Conservation (phyloP, 2,329 filamentous ascomycete species). For the Davidsoniella eucalypti region DNA sequence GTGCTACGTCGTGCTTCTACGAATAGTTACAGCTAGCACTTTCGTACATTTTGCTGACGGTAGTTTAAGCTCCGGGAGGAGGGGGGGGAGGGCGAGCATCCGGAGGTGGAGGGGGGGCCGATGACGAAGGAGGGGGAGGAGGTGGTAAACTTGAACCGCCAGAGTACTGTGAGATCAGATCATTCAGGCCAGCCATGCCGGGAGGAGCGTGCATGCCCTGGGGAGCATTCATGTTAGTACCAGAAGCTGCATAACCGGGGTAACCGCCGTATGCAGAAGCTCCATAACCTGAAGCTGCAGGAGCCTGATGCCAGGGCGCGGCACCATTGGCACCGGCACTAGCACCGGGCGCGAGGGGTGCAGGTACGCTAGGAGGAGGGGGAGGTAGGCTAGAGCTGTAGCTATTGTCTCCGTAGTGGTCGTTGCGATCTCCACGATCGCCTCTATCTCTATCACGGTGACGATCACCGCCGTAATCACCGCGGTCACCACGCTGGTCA, state of each 20-base stretch:
- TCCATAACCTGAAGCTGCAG: constrained; percentile 2
- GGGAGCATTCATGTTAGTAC: constrained; percentile 23
- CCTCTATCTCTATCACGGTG: constrained; percentile 13
- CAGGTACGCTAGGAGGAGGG: constrained; percentile 13
- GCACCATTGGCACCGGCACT: constrained; percentile 14
- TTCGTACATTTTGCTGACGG: too few relatives aligned
- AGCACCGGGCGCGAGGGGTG: constrained; percentile 22
- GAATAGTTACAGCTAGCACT: too few relatives aligned
- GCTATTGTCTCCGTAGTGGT: constrained; percentile 14
- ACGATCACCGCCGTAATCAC: constrained; percentile 17
- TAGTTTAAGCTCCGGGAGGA: constrained; percentile 33
- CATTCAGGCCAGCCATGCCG: constrained; percentile 35
- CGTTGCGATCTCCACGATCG: constrained; percentile 16
- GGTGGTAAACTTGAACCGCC: constrained; percentile 33
- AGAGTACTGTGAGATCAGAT: constrained; percentile 51
- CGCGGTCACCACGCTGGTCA: constrained; percentile 7
- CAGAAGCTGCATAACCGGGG: constrained; percentile 35
- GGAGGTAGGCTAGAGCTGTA: constrained; percentile 13
- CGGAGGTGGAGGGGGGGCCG: constrained; percentile 40
- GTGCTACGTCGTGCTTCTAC: too few relatives aligned
- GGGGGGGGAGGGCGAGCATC: constrained; percentile 47
- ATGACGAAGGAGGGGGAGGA: constrained; percentile 36
- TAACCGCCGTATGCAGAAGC: constrained; percentile 41
- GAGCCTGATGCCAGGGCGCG: constrained; percentile 45
- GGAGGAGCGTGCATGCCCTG: constrained; percentile 36